phyloP scores from a whole-genome alignment of 2,329 filamentous ascomycete genomes.

The Diaporthe caulivora region DNA sequence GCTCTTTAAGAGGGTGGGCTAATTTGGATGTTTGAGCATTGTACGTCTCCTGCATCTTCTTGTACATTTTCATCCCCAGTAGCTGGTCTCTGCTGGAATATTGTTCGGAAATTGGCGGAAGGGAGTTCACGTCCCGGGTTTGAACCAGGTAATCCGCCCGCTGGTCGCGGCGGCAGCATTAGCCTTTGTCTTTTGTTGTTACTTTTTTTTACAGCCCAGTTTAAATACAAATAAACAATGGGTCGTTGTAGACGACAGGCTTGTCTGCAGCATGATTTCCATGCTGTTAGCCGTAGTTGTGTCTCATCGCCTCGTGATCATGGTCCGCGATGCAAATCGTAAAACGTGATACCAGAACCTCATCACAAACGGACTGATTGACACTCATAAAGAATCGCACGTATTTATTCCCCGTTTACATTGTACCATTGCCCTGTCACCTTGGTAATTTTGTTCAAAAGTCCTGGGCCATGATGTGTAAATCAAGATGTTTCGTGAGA shows the following conservation, averaged over 20 bases:
- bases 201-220: constrained; percentile 2
- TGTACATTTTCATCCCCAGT: constrained; percentile 26
- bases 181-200: constrained; percentile 1
- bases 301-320: background rate
- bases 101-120: constrained; percentile 10
- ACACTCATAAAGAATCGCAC: background rate
- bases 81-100: constrained; percentile 16
- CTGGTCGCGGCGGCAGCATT: constrained; percentile 29
- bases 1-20: background rate
- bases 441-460: background rate
- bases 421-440: background rate
- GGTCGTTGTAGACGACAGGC: background rate
- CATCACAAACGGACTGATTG: background rate
- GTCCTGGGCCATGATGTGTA: background rate
- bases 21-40: background rate
- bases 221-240: constrained; percentile 1
- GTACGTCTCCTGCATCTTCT: constrained; percentile 29
- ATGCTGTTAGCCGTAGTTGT: background rate
- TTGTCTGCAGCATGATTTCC: background rate
- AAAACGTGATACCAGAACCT: background rate
- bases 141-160: constrained; percentile 8
- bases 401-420: background rate
- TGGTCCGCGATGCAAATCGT: background rate
- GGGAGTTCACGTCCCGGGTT: constrained; percentile 27
- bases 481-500: background rate